Base-by-base conservation (phyloP, 2,329 filamentous ascomycete species). In the Alternaria sp. region DNA sequence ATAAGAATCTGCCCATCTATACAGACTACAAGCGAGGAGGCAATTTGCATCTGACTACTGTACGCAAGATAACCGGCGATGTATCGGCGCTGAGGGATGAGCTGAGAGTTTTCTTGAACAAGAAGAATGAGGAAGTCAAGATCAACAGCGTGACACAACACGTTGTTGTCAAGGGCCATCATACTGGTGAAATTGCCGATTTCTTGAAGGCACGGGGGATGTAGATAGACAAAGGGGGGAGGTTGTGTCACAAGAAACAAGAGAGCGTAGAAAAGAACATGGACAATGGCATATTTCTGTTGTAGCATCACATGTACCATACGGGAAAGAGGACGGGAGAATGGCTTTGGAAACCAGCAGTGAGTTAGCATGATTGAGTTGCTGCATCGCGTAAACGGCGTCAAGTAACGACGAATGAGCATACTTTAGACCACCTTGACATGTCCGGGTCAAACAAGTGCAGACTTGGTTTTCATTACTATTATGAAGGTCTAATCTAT, bases 31-130 rank as follows among this genome's bases (percentile, higher is more conserved):
- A 91, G 80, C 84, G 87, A 11, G 92, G 92, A 51, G 91, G 92
- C 13, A 95, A 91, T 65, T 83, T 88, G 72, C 86, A 88, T 69
- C 79, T 90, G 70, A 96, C 94, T 5, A 78, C 86, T 56, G 80
- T 99, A 55, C 90, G 92, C 76, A 93, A 91, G 78, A 84, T 94
- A 49, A 87, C 92, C 56, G 95, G 95, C 14, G 85, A 96, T 74
- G 72, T 87, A 49, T 77, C 81, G 31, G 84, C 81, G 3, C 75
- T 98, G 63, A 83, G 86, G 61, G 77, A 84, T 34, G 89, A 93
- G 67, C 74, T 98, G 56, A 79, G 82, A 36, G 72, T 79, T 21
- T 84, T 82, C 10, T 76, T 97, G 60, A 78, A 81, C 1, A 71
- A 94, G 40, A 78, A 83, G 24, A 73, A 82, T 49, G 80, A 84